These are phyloP conservation scores for Colletotrichum sp. DNA, from an alignment of 2,329 filamentous ascomycete genomes.

Conservation along the genomic window DNA sequence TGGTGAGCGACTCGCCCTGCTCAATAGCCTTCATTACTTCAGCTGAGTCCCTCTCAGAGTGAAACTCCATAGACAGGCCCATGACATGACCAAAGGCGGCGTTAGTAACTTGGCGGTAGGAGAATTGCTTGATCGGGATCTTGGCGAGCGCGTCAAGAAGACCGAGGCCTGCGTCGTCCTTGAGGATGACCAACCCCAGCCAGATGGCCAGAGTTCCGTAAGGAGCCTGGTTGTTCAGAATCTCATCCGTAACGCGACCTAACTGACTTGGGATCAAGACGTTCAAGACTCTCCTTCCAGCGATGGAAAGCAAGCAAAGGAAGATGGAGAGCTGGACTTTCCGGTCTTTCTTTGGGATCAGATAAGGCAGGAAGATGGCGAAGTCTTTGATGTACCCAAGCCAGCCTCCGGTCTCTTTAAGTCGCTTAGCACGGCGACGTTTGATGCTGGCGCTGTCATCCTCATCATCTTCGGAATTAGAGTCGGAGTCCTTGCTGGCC, in stretches of 20 bases:
- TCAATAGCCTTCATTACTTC: conserved; percentile 69
- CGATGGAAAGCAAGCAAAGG: conserved; percentile 27
- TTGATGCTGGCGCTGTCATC: conserved; percentile 31
- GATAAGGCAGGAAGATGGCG: conserved; percentile 32
- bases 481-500: background rate
- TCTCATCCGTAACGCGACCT: conserved; percentile 32
- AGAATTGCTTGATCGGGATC: conserved; percentile 39
- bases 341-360: conserved; percentile 33
- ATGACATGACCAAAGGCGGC: conserved; percentile 72
- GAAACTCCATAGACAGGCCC: conserved; percentile 73
- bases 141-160: conserved; percentile 30
- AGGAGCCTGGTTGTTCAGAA: conserved; percentile 24
- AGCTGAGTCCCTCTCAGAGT: conserved; percentile 68
- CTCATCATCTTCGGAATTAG: conserved; percentile 18
- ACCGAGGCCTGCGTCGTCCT: background rate
- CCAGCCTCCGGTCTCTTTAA: conserved; percentile 35
- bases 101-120: conserved; percentile 60
- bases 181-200: background rate
- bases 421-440: conserved; percentile 27
- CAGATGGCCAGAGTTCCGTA: background rate
- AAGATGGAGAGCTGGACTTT: conserved; percentile 34
- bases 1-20: conserved; percentile 64
- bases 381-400: conserved; percentile 34
- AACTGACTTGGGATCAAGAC: conserved; percentile 36
- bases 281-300: conserved; percentile 29